These are phyloP conservation scores for Lepraria neglecta DNA, from an alignment of 495 filamentous ascomycete species.

Conservation along the genomic window DNA sequence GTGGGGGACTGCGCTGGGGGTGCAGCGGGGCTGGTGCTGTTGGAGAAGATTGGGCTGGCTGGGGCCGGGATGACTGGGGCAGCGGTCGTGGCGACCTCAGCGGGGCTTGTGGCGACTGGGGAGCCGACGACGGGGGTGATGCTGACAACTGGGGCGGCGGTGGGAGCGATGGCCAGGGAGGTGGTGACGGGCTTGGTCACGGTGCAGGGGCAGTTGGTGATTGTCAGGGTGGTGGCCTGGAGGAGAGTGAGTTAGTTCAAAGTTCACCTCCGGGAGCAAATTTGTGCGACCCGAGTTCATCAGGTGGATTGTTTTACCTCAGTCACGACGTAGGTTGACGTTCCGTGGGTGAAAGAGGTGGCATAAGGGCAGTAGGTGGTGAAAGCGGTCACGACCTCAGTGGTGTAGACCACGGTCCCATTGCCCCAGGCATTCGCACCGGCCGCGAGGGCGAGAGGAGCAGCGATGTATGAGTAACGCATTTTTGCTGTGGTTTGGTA, in stretches of 20 bases:
- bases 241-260: slow-evolving; percentile 9
- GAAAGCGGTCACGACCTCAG: slow-evolving; percentile 70
- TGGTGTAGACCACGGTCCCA: slow-evolving; percentile 50
- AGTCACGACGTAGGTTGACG: slow-evolving; percentile 73
- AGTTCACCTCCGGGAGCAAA: not conserved
- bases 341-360: slow-evolving; percentile 62
- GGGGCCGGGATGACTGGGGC: slow-evolving; percentile 13
- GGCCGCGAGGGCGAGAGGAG: slow-evolving; percentile 57
- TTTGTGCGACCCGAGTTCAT: not conserved
- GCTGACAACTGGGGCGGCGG: slow-evolving; percentile 17
- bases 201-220: slow-evolving; percentile 37
- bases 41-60: slow-evolving; percentile 5
- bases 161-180: slow-evolving; percentile 13
- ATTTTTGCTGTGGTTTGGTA: slow-evolving; percentile 51
- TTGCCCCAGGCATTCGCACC: slow-evolving; percentile 46
- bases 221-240: slow-evolving; percentile 34
- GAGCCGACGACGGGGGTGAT: not conserved
- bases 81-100: not conserved
- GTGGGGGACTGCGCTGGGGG: slow-evolving; percentile 4
- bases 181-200: slow-evolving; percentile 30
- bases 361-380: slow-evolving; percentile 81
- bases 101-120: not conserved
- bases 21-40: slow-evolving; percentile 18
- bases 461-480: slow-evolving; percentile 69
- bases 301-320: slow-evolving; percentile 44